Evolutionary conservation across 2,329 filamentous ascomycete species (phyloP), one percentile per base, ranked within the genome.

Genomic region (Sporothrix inflata): DNA sequence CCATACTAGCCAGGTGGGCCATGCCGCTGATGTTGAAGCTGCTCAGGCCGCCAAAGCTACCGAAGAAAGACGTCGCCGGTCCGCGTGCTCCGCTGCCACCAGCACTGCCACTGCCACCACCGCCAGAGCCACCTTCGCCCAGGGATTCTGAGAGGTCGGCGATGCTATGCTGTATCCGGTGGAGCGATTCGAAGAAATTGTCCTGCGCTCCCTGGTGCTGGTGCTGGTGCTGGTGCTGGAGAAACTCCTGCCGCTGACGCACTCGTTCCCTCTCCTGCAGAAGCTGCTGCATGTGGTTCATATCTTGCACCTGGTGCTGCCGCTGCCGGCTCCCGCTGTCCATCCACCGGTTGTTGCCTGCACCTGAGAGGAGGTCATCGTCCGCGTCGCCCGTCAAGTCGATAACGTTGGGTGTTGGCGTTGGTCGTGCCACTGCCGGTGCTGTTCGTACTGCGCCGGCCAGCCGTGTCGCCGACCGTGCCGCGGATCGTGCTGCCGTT

Each of bases 301-400:
- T 47, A 47, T 47, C 27, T 14, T 11, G 27, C 42, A 21, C 42
- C 24, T 57, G 49, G 19, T 3, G 19, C 11, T 16, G 34, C 49
- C 63, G 45, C 27, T 34, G 9, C 42, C 11, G 42, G 19, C 42
- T 19, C 30, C 30, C 30, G 30, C 30, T 34, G 6, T 34, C 30
- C 30, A 34, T 34, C 30, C 30, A 34, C 30, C 30, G 30, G 5
- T 14, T 5, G 19, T 47, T 16, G 19, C 14, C 42, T 16, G 42
- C 42, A 6, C 14, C 42, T 47, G 42, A 47, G 6, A 19, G 47
- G 19, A n/a, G 8, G 40, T 42, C 60, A 16, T 66, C 71, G 34
- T 49, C 71, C 49, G 47, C 60, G 12, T 40, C 61, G 8, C 24
- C 71, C 12, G 71, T 72, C 16, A 72, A 53, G 60, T 72, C 71